Base-by-base conservation (phyloP, 768 basidiomycete species). In the Termitomyces sp. region DNA sequence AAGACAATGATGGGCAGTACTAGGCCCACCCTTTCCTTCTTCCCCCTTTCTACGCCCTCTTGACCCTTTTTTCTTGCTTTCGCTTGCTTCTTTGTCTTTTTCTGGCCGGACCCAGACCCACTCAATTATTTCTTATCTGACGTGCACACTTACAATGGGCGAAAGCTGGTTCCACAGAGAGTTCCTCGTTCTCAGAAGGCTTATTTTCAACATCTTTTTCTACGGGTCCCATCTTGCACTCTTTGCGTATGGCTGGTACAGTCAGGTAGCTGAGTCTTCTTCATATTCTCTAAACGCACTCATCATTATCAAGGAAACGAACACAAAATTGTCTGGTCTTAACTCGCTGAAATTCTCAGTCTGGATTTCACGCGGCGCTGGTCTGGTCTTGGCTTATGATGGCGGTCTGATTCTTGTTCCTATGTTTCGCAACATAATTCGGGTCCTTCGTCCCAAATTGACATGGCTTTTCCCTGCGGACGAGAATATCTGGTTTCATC, bases 401-500 rank as follows among this genome's bases (percentile, higher is more conserved):
- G 94, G 92, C 3, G 87, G 84, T 52, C 74, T 96, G 62, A 92
- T 97, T 62, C 81, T 95, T 54, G 67, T 98, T 47, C 94, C 94
- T 35, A 88, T 96, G 86, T 70, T 95, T 57, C 89, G 94, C 67
- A 95, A 95, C 69, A 74, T 92, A 67, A 84, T 96, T 69, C 88
- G 90, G 58, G 72, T 92, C 61, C 73, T 95, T 62, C 88, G 94
- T 36, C 94, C 94, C 20, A 83, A 77, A 63, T 66, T 96, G 47
- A 72, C 83, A n/a, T 88, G 89, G 83, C 73, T 90, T 56, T 86
- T 96, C 77, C 94, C 94, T 16, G 88, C 90, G 58, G 94, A 98
- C 70, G 94, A 96, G 76, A 92, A 92, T 64, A 88, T 96, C 67
- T 95, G 94, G 94, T 94, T 90, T 79, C 94, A 97, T 71, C 79